Conservation (phyloP, 805 yeast genomes). For the Novakomyces olei region DNA sequence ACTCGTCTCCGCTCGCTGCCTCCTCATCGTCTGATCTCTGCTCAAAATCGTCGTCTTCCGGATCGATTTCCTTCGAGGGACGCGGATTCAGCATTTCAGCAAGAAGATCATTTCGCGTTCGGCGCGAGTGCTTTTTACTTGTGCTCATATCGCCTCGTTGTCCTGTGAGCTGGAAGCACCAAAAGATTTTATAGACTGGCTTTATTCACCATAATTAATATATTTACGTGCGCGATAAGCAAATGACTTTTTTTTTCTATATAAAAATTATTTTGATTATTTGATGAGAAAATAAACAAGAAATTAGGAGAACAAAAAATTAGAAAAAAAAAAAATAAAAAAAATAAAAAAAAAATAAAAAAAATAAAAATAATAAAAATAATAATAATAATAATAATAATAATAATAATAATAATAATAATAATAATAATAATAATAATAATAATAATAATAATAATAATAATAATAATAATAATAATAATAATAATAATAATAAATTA, state of each 20-base stretch:
- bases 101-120: background rate
- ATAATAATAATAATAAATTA: background rate
- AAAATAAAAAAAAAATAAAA: background rate
- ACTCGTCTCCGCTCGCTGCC: background rate
- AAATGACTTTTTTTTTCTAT: background rate
- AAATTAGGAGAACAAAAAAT: background rate
- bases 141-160: too few relatives aligned
- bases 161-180: background rate
- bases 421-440: background rate
- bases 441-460: background rate
- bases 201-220: background rate
- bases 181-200: background rate
- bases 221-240: background rate
- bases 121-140: background rate
- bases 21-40: too few relatives aligned
- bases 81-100: background rate
- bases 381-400: background rate
- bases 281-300: background rate
- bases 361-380: background rate
- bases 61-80: background rate
- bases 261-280: background rate
- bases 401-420: background rate
- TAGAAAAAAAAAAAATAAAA: background rate
- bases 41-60: too few relatives aligned
- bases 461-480: background rate